phyloP scores from a whole-genome alignment of 2,329 filamentous ascomycete genomes.

The Tolypocladium amazonense region DNA sequence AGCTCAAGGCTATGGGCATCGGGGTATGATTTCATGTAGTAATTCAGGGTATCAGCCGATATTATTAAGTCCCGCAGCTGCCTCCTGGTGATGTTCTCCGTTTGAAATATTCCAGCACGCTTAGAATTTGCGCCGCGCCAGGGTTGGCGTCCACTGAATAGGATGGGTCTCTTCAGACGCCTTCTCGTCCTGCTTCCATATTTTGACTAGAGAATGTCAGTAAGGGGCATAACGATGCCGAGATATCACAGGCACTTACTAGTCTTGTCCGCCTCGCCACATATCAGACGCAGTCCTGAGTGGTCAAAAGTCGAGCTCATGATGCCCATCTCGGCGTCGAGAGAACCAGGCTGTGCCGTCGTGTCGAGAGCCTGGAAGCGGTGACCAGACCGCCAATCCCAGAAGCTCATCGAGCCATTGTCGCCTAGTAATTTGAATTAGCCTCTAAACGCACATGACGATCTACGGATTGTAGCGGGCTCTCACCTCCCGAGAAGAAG shows the following conservation, averaged over 20 bases:
- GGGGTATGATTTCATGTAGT: constrained; percentile 20
- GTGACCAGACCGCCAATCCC: constrained; percentile 97
- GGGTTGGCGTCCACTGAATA: constrained; percentile 78
- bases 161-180: constrained; percentile 89
- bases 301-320: constrained; percentile 91
- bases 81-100: background rate
- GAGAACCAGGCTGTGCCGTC: constrained; percentile 82
- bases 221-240: background rate
- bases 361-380: constrained; percentile 85
- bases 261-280: constrained; percentile 93
- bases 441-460: background rate
- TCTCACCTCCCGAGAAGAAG: constrained; percentile 69
- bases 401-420: constrained; percentile 94
- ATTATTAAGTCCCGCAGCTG: background rate
- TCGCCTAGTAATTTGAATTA: constrained; percentile 41
- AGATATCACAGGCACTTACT: constrained; percentile 35
- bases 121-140: constrained; percentile 67
- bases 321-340: constrained; percentile 89
- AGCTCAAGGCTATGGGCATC: constrained; percentile 72
- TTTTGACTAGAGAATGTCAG: constrained; percentile 54
- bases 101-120: background rate
- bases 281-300: constrained; percentile 81
- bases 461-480: too few relatives aligned
- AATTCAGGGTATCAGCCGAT: constrained; percentile 6
- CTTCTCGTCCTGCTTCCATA: constrained; percentile 89